Evolutionary conservation across 495 filamentous ascomycete genomes (phyloP), one percentile per base, ranked within the genome.

Genomic region (Penicillium bovifimosum): DNA sequence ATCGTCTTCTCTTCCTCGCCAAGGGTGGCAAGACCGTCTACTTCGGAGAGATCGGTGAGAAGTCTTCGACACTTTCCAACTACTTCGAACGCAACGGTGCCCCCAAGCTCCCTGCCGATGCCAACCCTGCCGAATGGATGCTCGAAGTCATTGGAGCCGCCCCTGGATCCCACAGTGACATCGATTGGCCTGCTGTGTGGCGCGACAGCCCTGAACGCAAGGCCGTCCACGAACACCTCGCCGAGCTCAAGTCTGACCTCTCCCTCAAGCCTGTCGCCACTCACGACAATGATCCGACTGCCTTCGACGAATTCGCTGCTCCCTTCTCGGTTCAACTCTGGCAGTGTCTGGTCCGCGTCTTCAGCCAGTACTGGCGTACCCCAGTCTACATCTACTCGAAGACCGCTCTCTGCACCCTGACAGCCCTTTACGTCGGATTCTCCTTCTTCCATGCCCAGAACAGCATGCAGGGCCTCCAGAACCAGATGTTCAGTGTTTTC

Each of bases 101-200:
- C 4, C 71, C 76, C 16, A 75, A 81, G 59, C 56, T 96, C 79
- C 70, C 87, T 79, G 9, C 62, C 63, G 84, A 86, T 13, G 86
- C 88, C n/a, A 96, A 80, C 54, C 90, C 90, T 26, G 92, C 92
- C 16, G 92, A 97, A 70, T 96, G 88, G 88, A 96, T 97, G 88
- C 76, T 97, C 32, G 90, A 96, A 62, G 85, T 90, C 42, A 95
- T 92, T 61, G 92, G 91, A 54, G 90, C 90, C 24, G 91, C 91
- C 1, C 91, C 91, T n/a, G 89, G 88, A 47, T 83, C 82, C 11
- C 65, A 78, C 54, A 86, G 82, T 50, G 80, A 87, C 36, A 80
- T 86, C 49, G 89, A 97, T 65, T 97, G 92, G 92, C 79, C 82
- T 60, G 65, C 85, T 44, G 75, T 84, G 11, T 97, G 91, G 91